Evolutionary conservation across 108 stramenopile species (phyloP), one percentile per base, ranked within the genome.

Genomic region (Discostella stelligeroides): DNA sequence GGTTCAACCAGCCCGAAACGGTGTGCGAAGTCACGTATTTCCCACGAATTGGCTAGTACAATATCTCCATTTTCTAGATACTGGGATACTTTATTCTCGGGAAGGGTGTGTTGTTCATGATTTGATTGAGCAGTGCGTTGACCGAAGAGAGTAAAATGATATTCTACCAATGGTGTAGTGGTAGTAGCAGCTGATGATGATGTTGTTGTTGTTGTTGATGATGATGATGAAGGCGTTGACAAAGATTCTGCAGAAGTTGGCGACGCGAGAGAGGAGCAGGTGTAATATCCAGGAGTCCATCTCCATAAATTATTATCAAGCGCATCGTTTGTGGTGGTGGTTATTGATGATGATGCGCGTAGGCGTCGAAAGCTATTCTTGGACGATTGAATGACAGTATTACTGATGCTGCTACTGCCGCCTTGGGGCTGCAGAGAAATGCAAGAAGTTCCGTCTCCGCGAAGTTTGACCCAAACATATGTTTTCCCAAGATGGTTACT

Each of bases 231-330:
- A 43, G n/a, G n/a, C n/a, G n/a, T n/a, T n/a, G n/a, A n/a, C n/a
- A n/a, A n/a, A n/a, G n/a, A n/a, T n/a, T 18, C 53, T 10, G 11
- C 24, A 54, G 51, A 7, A 23, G 57, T 30, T 51, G 55, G 6
- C 11, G 2, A 4, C 1, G n/a, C 4, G 11, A 21, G 18, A 3
- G 49, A 50, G 25, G 47, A 27, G 15, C 53, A 37, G 11, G 40
- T 38, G 30, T 65, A 73, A 63, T 46, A 73, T 18, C 54, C 72
- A 29, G 72, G 72, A 66, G 54, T 58, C 72, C 72, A 73, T 38
- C 57, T 61, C 71, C 71, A 72, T n/a, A 30, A 39, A 14, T 66
- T 51, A 14, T 66, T 51, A 34, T 34, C 34, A 34, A 34, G 34
- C 21, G 64, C 8, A 49, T 27, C 48, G 1, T n/a, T 29, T 3